A percentile compares a stretch with the other conserved stretches of the same genome.
phyloP scores from a whole-genome alignment of 192 early-diverging fungal genomes.

The Linnemannia schmuckeri region DNA sequence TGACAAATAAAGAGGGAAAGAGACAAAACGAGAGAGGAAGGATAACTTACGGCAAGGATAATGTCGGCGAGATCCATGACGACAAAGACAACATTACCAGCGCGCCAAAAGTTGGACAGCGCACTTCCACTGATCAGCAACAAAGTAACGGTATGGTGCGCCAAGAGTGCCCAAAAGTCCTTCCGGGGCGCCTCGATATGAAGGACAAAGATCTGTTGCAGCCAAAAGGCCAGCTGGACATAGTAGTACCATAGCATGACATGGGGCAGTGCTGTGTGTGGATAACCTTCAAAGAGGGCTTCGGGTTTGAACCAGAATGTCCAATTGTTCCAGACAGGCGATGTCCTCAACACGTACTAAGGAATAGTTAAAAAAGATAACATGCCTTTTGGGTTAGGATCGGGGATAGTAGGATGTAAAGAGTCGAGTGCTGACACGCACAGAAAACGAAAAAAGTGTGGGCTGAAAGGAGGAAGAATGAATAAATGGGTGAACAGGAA shows the following conservation, averaged over 20 bases:
- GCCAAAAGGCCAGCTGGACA: conserved; percentile 70
- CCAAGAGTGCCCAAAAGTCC: conserved; percentile 66
- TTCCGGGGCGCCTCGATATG: conserved; percentile 71
- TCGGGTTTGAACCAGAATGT: conserved; percentile 56
- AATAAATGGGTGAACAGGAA: neutral
- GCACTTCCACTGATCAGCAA: conserved; percentile 70
- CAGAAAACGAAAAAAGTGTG: neutral
- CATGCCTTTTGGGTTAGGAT: neutral
- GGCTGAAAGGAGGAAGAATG: neutral
- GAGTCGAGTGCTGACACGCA: neutral
- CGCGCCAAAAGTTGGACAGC: conserved; percentile 68
- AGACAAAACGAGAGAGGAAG: neutral
- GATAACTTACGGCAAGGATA: conserved; percentile 66
- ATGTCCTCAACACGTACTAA: conserved; percentile 71
- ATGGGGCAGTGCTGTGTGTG: conserved; percentile 59
- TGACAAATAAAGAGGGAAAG: neutral
- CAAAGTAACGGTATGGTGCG: conserved; percentile 74
- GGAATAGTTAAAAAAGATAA: neutral
- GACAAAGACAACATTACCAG: conserved; percentile 74
- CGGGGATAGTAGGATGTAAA: neutral
- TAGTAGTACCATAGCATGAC: conserved; percentile 71
- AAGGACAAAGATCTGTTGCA: conserved; percentile 71
- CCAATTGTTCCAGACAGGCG: conserved; percentile 75
- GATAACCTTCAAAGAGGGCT: conserved; percentile 68
- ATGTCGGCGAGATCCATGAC: conserved; percentile 77